Base-by-base conservation (phyloP, 108 stramenopile genomes). In the Pseudonitzschia multiseries region DNA sequence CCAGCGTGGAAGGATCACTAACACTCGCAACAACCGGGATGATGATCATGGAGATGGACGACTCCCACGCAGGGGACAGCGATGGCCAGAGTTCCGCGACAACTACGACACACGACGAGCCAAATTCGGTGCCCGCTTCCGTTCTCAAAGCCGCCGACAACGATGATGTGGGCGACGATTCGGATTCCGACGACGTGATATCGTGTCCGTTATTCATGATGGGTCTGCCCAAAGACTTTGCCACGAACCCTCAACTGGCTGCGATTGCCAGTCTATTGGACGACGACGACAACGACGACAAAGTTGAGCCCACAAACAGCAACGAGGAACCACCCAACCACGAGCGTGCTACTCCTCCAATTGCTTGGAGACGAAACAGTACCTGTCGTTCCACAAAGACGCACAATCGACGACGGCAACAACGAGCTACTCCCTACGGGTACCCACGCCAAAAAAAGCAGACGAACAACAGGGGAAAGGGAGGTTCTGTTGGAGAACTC, bases 131-230 rank as follows among this genome's bases (percentile, higher is more conserved):
- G 36, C 36, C 36, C 6, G 6, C 4, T 36, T 36, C 13, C 14
- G 46, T 48, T 1, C 4, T 10, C 1, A 18, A 48, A 48, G 46
- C 46, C 18, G 22, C 13, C 28, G 61, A 33, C 20, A 20, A 62
- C n/a, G 41, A 62, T 28, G 69, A 56, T 1, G n/a, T 22, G 8
- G 63, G 57, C 54, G 53, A 57, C 21, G 31, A 70, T 57, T 29
- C 32, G 21, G 17, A 57, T 50, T 29, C 28, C 36, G 29, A 26
- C 13, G 5, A 31, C 50, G 27, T 32, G 36, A 57, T 41, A 44
- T 21, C 44, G 22, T 87, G 88, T 59, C 92, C 92, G 6, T 76
- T 93, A 9, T 93, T 93, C 75, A 90, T 90, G 89, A 74, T 82
- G 31, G 78, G 83, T 44, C 65, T 93, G 18, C 92, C 89, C 0